Evolutionary conservation across 441 rosid genomes (phyloP).

Genomic region (Erodium moschatum): DNA sequence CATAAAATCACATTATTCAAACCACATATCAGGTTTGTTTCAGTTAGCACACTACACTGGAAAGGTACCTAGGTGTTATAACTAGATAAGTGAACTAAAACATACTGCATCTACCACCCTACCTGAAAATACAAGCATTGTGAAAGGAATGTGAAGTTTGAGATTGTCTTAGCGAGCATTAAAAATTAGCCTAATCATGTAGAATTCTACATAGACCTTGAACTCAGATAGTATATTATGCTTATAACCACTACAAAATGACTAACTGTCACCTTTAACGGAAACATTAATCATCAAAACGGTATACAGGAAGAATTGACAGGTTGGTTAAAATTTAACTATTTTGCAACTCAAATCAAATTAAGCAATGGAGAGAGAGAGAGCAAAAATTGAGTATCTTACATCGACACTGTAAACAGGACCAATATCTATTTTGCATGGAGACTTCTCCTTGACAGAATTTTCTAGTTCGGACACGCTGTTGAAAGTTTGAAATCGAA

Average conservation of each 20-base stretch:
- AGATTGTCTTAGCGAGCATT: neutral
- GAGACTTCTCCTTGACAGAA: slow-evolving; percentile 52
- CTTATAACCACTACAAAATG: neutral
- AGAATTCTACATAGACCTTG: neutral
- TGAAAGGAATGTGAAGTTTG: neutral
- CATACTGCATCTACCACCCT: neutral
- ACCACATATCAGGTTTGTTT: neutral
- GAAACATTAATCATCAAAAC: neutral
- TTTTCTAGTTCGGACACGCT: slow-evolving; percentile 46
- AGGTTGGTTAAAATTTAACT: neutral
- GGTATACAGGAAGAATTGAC: neutral
- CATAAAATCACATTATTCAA: neutral
- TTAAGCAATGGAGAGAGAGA: neutral
- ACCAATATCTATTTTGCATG: slow-evolving; percentile 80
- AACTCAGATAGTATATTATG: neutral
- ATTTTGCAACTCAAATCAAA: neutral
- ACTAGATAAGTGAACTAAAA: neutral
- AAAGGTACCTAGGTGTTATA: neutral
- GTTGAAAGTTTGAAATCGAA: slow-evolving; percentile 69
- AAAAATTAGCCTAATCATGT: neutral
- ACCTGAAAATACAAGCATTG: neutral
- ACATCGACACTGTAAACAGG: slow-evolving; percentile 84
- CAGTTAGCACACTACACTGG: neutral
- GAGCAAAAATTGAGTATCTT: slow-evolving; percentile 20
- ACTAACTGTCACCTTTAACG: neutral